These are phyloP conservation scores for Sergeia podlipaevii DNA, from an alignment of 208 protist genomes.

Conservation along the genomic window DNA sequence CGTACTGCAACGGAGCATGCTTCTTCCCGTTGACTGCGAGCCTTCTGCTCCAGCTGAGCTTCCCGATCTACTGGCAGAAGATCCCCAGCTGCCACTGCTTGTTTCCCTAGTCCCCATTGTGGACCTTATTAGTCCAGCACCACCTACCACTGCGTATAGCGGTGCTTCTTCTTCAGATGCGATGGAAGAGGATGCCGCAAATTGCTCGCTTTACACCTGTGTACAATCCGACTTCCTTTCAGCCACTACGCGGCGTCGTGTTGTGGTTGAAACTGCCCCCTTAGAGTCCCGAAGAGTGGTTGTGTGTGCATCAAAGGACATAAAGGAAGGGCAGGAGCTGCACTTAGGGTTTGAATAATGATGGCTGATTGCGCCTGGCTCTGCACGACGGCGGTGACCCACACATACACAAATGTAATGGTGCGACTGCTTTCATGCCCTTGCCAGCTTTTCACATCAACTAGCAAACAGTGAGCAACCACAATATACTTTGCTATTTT, in stretches of 20 bases:
- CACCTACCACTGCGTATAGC: not conserved
- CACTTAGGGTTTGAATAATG: conserved; percentile 45
- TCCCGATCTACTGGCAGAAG: conserved; percentile 41
- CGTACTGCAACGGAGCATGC: conserved; percentile 54
- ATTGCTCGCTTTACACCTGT: conserved; percentile 79
- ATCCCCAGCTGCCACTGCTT: conserved; percentile 42
- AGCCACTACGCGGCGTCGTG: conserved; percentile 38
- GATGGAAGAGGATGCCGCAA: conserved; percentile 8
- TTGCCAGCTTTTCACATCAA: not conserved
- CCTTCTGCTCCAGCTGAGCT: conserved; percentile 69
- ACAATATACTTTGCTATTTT: not conserved
- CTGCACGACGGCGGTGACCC: conserved; percentile 1
- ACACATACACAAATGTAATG: not conserved
- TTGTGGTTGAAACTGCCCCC: conserved; percentile 49
- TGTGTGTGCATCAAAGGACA: conserved; percentile 54
- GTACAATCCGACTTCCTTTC: conserved; percentile 71
- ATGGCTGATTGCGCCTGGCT: not conserved
- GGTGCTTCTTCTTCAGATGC: not conserved
- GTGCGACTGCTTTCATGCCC: not conserved
- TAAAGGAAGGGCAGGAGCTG: conserved; percentile 68
- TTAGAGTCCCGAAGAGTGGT: conserved; percentile 58
- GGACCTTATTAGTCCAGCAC: conserved; percentile 50
- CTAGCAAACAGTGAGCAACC: not conserved
- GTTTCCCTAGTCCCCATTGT: conserved; percentile 78
- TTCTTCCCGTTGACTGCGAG: conserved; percentile 64